These are phyloP conservation scores for Erodium texanum DNA, from an alignment of 441 rosid species.

Conservation along the genomic window DNA sequence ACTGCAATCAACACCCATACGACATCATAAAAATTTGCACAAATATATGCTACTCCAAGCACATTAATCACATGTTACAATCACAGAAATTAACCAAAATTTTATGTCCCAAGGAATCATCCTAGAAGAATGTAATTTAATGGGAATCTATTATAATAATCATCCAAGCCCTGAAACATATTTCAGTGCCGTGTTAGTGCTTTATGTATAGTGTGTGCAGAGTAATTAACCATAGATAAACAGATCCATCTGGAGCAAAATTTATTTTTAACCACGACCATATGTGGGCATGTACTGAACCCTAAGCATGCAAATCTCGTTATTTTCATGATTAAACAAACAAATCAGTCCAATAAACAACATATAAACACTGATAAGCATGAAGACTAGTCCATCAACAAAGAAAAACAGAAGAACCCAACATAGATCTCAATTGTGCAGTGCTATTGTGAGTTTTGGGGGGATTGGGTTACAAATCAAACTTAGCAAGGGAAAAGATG, in stretches of 20 bases:
- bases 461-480: background rate
- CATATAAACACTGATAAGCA: background rate
- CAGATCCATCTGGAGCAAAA: background rate
- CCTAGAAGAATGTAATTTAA: too few relatives aligned
- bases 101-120: too few relatives aligned
- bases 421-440: background rate
- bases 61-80: background rate
- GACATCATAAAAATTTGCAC: background rate
- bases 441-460: background rate
- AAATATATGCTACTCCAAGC: background rate
- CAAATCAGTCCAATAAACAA: background rate
- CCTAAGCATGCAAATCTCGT: background rate
- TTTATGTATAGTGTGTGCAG: background rate
- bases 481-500: background rate
- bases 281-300: too few relatives aligned
- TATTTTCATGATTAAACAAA: background rate
- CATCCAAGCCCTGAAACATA: background rate
- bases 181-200: background rate
- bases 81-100: background rate
- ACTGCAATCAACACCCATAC: constrained; percentile 28
- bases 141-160: too few relatives aligned
- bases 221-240: too few relatives aligned
- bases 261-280: background rate
- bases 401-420: background rate
- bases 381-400: background rate